phyloP scores from a whole-genome alignment of 2,329 filamentous ascomycete species.

The Cryphonectria nitschkei region DNA sequence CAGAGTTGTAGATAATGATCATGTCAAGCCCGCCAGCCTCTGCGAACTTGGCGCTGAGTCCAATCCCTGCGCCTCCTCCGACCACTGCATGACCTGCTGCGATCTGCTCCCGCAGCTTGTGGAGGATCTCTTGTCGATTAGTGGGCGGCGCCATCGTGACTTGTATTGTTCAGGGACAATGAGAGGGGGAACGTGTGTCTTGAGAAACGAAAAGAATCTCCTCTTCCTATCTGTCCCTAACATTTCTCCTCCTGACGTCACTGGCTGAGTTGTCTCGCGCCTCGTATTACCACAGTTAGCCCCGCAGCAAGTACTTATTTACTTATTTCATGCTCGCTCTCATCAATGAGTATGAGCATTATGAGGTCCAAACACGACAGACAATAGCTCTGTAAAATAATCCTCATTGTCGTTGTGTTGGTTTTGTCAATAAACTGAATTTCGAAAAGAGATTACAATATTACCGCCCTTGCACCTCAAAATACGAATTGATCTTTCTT shows the following conservation, averaged over 20 bases:
- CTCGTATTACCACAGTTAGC: neutral
- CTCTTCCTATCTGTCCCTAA: neutral
- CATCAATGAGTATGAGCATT: neutral
- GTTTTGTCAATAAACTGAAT: neutral
- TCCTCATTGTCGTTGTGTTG: neutral
- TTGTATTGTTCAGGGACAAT: neutral
- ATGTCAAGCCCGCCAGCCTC: slow-evolving; percentile 70
- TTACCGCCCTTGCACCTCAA: neutral
- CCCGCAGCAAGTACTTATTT: slow-evolving; percentile 16
- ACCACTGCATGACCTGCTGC: slow-evolving; percentile 62
- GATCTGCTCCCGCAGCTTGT: slow-evolving; percentile 57
- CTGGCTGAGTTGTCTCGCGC: neutral
- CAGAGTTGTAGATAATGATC: slow-evolving; percentile 74
- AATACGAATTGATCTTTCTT: neutral
- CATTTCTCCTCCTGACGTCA: slow-evolving; percentile 16
- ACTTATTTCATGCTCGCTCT: neutral
- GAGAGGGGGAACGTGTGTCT: neutral
- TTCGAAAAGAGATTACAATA: neutral
- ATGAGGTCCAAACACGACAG: neutral
- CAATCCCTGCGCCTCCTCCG: slow-evolving; percentile 72
- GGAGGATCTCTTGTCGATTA: slow-evolving; percentile 59
- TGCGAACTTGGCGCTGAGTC: slow-evolving; percentile 71
- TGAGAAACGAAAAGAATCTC: neutral
- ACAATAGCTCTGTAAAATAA: neutral
- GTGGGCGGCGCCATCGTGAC: slow-evolving; percentile 59